Evolutionary conservation across 495 filamentous ascomycete species (phyloP).

Genomic region (Pseudomonodictys pantanalensis): DNA sequence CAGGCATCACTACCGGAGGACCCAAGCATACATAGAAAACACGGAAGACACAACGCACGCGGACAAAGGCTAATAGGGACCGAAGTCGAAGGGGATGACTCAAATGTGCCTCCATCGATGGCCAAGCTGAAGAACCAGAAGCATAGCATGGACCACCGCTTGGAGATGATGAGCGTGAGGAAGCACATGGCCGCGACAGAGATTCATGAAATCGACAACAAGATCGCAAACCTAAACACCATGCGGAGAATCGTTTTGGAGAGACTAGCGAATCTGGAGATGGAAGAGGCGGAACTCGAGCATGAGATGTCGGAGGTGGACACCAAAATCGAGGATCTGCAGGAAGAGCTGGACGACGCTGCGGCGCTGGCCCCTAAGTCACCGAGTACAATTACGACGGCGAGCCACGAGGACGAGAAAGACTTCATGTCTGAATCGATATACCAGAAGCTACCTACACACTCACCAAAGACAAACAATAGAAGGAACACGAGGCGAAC

Average conservation of each 20-base stretch:
- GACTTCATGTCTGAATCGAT: constrained; percentile 97
- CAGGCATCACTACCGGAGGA: constrained; percentile 83
- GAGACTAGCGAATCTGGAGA: constrained; percentile 81
- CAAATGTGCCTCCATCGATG: constrained; percentile 61
- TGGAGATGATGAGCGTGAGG: constrained; percentile 87
- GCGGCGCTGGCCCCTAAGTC: constrained; percentile 52
- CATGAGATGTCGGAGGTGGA: constrained; percentile 83
- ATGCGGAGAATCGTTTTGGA: constrained; percentile 95
- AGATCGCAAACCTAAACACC: constrained; percentile 86
- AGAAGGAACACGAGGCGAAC: constrained; percentile 64
- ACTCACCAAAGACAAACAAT: constrained; percentile 54
- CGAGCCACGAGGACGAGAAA: constrained; percentile 47
- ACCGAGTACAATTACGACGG: constrained; percentile 48
- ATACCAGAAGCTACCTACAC: constrained; percentile 77
- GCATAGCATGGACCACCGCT: constrained; percentile 66
- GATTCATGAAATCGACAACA: constrained; percentile 94
- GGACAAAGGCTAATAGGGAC: constrained; percentile 72
- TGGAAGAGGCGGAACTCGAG: constrained; percentile 87
- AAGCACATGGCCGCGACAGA: constrained; percentile 98
- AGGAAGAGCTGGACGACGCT: constrained; percentile 70
- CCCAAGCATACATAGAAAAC: constrained; percentile 62
- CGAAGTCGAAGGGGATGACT: constrained; percentile 45
- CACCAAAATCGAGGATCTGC: constrained; percentile 77
- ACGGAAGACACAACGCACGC: constrained; percentile 66
- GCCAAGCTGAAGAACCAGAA: constrained; percentile 73